Evolutionary conservation across 2,329 filamentous ascomycete genomes (phyloP).

Genomic region (Allantophomopsis lycopodina): DNA sequence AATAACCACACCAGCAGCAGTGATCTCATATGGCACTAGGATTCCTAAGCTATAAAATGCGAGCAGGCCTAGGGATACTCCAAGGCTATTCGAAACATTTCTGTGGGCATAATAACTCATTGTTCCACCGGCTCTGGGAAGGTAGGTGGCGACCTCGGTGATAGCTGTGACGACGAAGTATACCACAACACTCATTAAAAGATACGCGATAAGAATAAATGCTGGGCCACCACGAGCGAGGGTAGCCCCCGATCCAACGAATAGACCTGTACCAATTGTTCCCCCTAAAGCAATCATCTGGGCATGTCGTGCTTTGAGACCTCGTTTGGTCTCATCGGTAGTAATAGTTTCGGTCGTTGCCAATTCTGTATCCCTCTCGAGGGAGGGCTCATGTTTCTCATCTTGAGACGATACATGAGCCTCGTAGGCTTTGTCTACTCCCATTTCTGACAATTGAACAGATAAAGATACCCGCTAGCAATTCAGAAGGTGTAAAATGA

Average conservation of each 20-base stretch:
- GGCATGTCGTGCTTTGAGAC: constrained; percentile 16
- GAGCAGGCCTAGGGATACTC: constrained; percentile 30
- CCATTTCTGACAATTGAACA: too few species aligned
- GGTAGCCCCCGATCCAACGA: constrained; percentile 30
- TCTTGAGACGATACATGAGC: too few species aligned
- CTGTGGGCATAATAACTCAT: constrained; percentile 33
- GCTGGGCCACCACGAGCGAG: constrained; percentile 28
- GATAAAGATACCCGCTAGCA: too few species aligned
- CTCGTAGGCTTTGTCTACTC: too few species aligned
- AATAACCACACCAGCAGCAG: constrained; percentile 26
- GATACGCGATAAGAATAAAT: constrained; percentile 27
- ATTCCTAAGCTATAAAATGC: constrained; percentile 22
- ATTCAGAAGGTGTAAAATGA: too few species aligned
- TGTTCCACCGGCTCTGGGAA: constrained; percentile 38
- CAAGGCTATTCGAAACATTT: constrained; percentile 27
- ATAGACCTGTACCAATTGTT: constrained; percentile 28
- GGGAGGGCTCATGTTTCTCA: too few species aligned
- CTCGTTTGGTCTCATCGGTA: constrained; percentile 9
- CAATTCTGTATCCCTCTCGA: too few species aligned
- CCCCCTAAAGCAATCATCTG: constrained; percentile 21
- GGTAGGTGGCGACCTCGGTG: constrained; percentile 46
- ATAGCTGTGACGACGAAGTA: constrained; percentile 32
- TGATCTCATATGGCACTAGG: constrained; percentile 18
- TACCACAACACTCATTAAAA: constrained; percentile 28
- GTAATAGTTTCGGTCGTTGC: too few species aligned